A percentile compares a stretch with the other conserved stretches of the same genome.
Evolutionary conservation across 495 filamentous ascomycete genomes (phyloP).

Genomic region (Xylaria curta): DNA sequence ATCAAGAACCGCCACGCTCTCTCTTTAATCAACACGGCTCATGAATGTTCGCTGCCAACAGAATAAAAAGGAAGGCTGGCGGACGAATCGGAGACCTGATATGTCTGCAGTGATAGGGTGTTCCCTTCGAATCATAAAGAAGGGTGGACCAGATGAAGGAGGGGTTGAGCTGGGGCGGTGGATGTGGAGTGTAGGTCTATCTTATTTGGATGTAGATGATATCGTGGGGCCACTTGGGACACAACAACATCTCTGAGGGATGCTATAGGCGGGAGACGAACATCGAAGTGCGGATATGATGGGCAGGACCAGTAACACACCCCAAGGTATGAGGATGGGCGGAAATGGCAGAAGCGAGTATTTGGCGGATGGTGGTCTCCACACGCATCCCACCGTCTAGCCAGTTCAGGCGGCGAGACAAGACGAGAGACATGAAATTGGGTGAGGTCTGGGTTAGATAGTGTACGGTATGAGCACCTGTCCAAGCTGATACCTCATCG

Average conservation of each 20-base stretch:
- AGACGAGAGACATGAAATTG: conserved; percentile 12
- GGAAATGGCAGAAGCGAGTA: conserved; percentile 38
- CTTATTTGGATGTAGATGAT: conserved; percentile 45
- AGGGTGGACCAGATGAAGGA: conserved; percentile 39
- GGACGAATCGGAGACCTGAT: conserved; percentile 35
- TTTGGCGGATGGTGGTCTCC: conserved; percentile 32
- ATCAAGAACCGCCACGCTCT: conserved; percentile 27
- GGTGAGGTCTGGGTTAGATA: conserved; percentile 14
- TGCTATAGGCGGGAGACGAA: conserved; percentile 27
- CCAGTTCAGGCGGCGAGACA: conserved; percentile 24
- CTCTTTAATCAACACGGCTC: conserved; percentile 22
- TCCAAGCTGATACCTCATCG: conserved; percentile 16
- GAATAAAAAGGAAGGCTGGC: conserved; percentile 20
- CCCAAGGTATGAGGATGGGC: conserved; percentile 36
- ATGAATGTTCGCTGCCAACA: conserved; percentile 27
- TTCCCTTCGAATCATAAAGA: conserved; percentile 38
- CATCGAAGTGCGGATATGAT: conserved; percentile 27
- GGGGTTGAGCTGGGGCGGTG: conserved; percentile 43
- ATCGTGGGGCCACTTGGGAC: conserved; percentile 46
- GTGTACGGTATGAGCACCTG: conserved; percentile 17
- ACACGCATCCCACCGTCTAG: conserved; percentile 38
- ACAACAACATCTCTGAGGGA: conserved; percentile 18
- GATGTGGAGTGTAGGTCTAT: conserved; percentile 43
- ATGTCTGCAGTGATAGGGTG: conserved; percentile 39
- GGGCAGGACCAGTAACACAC: conserved; percentile 36